Conservation (phyloP, 202 grass and related monocot species). For the Dendrocalamus latiflorus region DNA sequence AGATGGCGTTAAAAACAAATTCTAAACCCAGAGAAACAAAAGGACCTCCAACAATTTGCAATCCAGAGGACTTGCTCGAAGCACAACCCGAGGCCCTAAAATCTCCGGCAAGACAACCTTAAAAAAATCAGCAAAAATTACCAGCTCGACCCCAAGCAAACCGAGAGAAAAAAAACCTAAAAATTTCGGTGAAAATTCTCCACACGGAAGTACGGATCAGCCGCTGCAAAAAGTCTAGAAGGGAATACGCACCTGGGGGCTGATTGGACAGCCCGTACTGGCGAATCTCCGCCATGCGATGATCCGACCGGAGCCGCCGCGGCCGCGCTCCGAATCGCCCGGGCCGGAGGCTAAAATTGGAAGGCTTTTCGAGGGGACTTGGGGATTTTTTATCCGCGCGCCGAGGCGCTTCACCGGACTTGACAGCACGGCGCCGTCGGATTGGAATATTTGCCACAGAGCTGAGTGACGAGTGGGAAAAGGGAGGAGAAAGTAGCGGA, state of each 20-base stretch:
- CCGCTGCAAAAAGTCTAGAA: neutral
- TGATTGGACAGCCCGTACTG: slow-evolving; percentile 38
- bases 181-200: too few species aligned
- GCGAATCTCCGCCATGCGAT: slow-evolving; percentile 48
- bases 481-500: neutral
- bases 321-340: neutral
- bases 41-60: neutral
- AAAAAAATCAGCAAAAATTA: too few species aligned
- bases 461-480: slow-evolving; percentile 28
- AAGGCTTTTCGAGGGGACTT: neutral
- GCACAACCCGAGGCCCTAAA: neutral
- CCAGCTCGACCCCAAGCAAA: neutral
- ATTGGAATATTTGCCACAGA: slow-evolving; percentile 57
- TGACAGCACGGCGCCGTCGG: slow-evolving; percentile 37
- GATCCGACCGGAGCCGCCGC: slow-evolving; percentile 10
- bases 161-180: too few species aligned
- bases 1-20: neutral
- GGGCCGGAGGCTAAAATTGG: neutral
- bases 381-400: slow-evolving; percentile 32
- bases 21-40: neutral
- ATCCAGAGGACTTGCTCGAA: neutral
- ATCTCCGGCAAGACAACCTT: neutral
- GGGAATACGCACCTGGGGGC: slow-evolving; percentile 31
- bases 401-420: slow-evolving; percentile 23
- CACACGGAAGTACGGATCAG: neutral